A percentile compares a stretch with the other conserved stretches of the same genome.
These are phyloP conservation scores for Penicillium atrosanguineum DNA, from an alignment of 495 filamentous ascomycete species.

Conservation along the genomic window DNA sequence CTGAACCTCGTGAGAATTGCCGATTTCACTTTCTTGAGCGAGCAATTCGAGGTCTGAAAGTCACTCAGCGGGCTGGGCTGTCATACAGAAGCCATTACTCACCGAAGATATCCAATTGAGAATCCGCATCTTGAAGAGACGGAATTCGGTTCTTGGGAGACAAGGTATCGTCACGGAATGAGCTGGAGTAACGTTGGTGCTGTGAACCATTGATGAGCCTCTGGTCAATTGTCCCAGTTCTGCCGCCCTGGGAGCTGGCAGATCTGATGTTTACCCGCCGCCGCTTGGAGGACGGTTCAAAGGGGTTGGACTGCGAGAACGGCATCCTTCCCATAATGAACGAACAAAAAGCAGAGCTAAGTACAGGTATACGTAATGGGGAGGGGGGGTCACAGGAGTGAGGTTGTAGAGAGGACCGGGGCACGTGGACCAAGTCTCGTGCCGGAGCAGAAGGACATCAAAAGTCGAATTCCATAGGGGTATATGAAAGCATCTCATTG, in stretches of 20 bases:
- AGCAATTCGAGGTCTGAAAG: slow-evolving; percentile 39
- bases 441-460: background rate
- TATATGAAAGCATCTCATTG: slow-evolving; percentile 25
- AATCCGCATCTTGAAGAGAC: slow-evolving; percentile 18
- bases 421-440: slow-evolving; percentile 25
- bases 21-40: slow-evolving; percentile 23
- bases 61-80: background rate
- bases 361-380: background rate
- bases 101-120: slow-evolving; percentile 53
- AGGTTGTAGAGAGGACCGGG: background rate
- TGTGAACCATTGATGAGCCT: slow-evolving; percentile 29
- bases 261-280: slow-evolving; percentile 1
- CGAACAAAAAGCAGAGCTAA: background rate
- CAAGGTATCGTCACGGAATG: background rate
- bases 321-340: slow-evolving; percentile 13
- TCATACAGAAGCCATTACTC: slow-evolving; percentile 6
- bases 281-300: slow-evolving; percentile 11
- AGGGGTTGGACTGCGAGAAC: slow-evolving; percentile 3
- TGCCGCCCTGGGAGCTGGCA: slow-evolving; percentile 10
- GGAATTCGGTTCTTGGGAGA: background rate
- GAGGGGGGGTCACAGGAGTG: background rate
- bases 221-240: slow-evolving; percentile 21
- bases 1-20: background rate
- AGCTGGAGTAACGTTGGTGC: slow-evolving; percentile 6
- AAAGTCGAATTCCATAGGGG: slow-evolving; percentile 1